Percentiles rank a stretch among this genome's conserved stretches.
Conservation (phyloP, 768 basidiomycete genomes). For the Hortiboletus campestris region DNA sequence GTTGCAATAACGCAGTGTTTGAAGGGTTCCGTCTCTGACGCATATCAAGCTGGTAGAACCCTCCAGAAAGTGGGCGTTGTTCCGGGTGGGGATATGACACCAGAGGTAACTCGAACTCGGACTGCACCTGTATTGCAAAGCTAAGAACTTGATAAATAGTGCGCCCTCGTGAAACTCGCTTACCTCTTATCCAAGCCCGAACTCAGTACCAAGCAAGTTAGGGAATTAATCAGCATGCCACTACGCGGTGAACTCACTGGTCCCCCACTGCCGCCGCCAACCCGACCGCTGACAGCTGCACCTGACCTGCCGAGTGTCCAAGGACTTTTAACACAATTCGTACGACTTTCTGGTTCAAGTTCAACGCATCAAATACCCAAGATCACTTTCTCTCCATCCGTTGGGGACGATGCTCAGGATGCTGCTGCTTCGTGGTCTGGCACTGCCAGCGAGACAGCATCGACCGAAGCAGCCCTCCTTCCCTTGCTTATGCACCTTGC, state of each 20-base stretch:
- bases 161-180: slow-evolving; percentile 84
- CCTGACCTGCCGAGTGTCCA: slow-evolving; percentile 60
- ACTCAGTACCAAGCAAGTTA: slow-evolving; percentile 63
- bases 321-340: slow-evolving; percentile 63
- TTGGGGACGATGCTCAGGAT: slow-evolving; percentile 41
- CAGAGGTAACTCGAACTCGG: slow-evolving; percentile 56
- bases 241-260: slow-evolving; percentile 87
- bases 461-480: slow-evolving; percentile 66
- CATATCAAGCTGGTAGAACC: slow-evolving; percentile 76
- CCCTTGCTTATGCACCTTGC: slow-evolving; percentile 81
- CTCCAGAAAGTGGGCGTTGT: slow-evolving; percentile 75
- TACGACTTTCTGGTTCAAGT: slow-evolving; percentile 56
- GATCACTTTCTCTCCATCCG: slow-evolving; percentile 32
- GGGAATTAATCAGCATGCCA: slow-evolving; percentile 70
- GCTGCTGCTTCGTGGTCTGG: slow-evolving; percentile 68
- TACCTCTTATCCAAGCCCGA: slow-evolving; percentile 89
- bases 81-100: slow-evolving; percentile 90
- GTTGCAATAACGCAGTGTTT: slow-evolving; percentile 91
- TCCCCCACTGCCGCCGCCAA: slow-evolving; percentile 42
- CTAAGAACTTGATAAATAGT: slow-evolving; percentile 43
- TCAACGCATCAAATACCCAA: slow-evolving; percentile 37
- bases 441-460: slow-evolving; percentile 73
- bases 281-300: slow-evolving; percentile 38
- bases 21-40: slow-evolving; percentile 82
- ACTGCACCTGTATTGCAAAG: neutral